These are phyloP conservation scores for Diplodia mutila DNA, from an alignment of 2,329 filamentous ascomycete species.

Conservation along the genomic window DNA sequence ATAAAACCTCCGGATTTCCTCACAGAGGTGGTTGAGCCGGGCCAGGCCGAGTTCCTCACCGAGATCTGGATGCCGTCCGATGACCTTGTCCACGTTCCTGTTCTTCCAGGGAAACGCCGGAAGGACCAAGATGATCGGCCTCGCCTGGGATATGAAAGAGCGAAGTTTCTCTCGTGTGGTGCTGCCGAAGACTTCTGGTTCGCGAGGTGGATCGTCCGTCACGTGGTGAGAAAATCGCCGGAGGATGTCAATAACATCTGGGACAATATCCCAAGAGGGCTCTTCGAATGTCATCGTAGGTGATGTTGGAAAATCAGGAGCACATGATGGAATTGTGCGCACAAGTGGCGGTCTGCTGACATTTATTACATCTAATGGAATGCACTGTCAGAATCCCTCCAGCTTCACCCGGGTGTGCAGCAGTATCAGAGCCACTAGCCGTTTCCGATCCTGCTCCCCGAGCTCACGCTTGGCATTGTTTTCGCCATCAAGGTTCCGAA, in stretches of 20 bases:
- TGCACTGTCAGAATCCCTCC: not conserved
- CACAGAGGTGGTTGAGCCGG: slow-evolving; percentile 16
- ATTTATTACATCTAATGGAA: not conserved
- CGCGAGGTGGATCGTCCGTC: not conserved
- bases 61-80: slow-evolving; percentile 12
- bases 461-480: not conserved
- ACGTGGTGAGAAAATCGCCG: not conserved
- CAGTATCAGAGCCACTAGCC: not conserved
- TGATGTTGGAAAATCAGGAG: not conserved
- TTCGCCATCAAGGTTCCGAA: not conserved
- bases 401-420: not conserved
- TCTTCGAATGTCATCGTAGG: not conserved
- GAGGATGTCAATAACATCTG: not conserved
- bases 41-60: slow-evolving; percentile 24
- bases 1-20: slow-evolving; percentile 8
- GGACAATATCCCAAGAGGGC: not conserved
- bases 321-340: not conserved
- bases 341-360: not conserved
- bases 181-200: not conserved
- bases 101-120: not conserved
- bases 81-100: slow-evolving; percentile 15
- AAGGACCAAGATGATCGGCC: not conserved
- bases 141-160: not conserved
- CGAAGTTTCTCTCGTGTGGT: not conserved
- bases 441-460: not conserved